A percentile compares a stretch with the other conserved stretches of the same genome.
phyloP scores from a whole-genome alignment of 441 rosid species.

The Eruca vesicaria region DNA sequence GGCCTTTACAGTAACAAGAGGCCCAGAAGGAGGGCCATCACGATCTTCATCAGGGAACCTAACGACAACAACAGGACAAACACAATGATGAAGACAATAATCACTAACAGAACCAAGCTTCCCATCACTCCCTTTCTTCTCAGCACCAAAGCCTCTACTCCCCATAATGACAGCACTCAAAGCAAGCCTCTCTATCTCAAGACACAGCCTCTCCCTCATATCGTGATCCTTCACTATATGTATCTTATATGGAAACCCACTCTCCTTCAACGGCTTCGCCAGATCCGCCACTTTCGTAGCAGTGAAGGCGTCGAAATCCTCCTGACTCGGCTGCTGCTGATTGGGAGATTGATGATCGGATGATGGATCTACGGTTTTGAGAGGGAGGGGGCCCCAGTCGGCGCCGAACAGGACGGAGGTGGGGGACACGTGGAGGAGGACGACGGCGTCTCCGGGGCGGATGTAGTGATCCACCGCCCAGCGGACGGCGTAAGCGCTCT shows the following conservation, averaged over 20 bases:
- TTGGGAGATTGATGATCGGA: conserved; percentile 31
- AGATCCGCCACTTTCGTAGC: conserved; percentile 70
- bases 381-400: conserved; percentile 90
- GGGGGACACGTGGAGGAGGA: conserved; percentile 86
- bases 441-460: conserved; percentile 86
- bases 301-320: conserved; percentile 77
- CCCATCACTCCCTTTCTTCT: conserved; percentile 68
- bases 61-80: conserved; percentile 87
- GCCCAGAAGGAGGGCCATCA: conserved; percentile 43
- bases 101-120: conserved; percentile 86
- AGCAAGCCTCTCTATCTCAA: conserved; percentile 89
- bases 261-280: conserved; percentile 74
- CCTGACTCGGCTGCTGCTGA: conserved; percentile 58
- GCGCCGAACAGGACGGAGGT: conserved; percentile 89
- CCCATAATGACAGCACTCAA: conserved; percentile 89
- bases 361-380: conserved; percentile 20
- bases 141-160: conserved; percentile 85
- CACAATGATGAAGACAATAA: conserved; percentile 85
- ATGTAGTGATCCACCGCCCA: conserved; percentile 84
- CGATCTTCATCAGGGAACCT: conserved; percentile 77
- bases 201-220: conserved; percentile 84
- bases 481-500: conserved; percentile 71
- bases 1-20: conserved; percentile 48
- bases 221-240: conserved; percentile 92
- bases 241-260: conserved; percentile 76